Percentiles rank a stretch among this genome's conserved stretches.
These are phyloP conservation scores for Smithsoniella earleae DNA, from an alignment of 163 green algal species.

Conservation along the genomic window DNA sequence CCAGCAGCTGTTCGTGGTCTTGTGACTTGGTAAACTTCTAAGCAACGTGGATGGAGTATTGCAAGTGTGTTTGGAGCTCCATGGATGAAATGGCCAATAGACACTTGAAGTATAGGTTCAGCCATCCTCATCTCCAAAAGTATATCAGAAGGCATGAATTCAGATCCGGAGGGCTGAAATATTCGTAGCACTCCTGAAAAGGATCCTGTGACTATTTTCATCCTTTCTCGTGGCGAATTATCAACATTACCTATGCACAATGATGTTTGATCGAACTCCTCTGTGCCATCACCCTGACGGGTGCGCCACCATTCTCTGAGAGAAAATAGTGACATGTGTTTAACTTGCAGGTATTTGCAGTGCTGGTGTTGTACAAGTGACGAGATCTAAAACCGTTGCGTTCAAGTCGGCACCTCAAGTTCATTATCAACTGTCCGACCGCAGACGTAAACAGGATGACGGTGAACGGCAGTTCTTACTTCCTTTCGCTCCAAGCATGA, in stretches of 20 bases:
- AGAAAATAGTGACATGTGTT: conserved; percentile 28
- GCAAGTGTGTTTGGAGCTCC: conserved; percentile 15
- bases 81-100: conserved; percentile 4
- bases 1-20: conserved; percentile 27
- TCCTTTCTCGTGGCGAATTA: conserved; percentile 1
- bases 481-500: too few relatives aligned
- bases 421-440: too few relatives aligned
- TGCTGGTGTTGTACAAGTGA: too few relatives aligned
- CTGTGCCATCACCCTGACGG: conserved; percentile 14
- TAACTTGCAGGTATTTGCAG: too few relatives aligned
- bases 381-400: too few relatives aligned
- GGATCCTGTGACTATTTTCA: conserved; percentile 17
- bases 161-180: neutral
- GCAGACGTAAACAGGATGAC: too few relatives aligned
- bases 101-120: conserved; percentile 5
- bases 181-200: conserved; percentile 25
- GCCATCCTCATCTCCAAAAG: conserved; percentile 14
- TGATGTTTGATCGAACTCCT: conserved; percentile 18
- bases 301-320: conserved; percentile 28
- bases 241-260: conserved; percentile 29
- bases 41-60: neutral
- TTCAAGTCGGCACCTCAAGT: too few relatives aligned
- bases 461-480: too few relatives aligned
- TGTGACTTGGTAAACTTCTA: conserved; percentile 27
- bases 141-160: conserved; percentile 4